Evolutionary conservation across 495 filamentous ascomycete genomes (phyloP).

Genomic region (Talaromyces proteolyticus): DNA sequence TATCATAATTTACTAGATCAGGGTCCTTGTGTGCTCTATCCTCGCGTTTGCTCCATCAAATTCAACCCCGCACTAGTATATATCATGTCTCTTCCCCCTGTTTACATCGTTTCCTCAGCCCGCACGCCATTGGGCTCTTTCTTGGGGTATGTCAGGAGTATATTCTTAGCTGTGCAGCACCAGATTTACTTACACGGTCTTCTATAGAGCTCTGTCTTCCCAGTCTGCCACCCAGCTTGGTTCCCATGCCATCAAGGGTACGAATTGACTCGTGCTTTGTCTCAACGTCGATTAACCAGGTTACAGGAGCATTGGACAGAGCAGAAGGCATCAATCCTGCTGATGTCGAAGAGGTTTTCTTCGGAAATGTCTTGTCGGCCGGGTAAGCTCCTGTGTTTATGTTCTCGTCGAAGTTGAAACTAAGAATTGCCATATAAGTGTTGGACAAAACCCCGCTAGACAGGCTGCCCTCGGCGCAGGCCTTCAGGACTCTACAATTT

Average conservation of each 20-base stretch:
- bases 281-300: too few species aligned
- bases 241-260: conserved; percentile 89
- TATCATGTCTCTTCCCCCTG: conserved; percentile 63
- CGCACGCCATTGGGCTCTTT: conserved; percentile 92
- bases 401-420: conserved; percentile 1
- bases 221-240: conserved; percentile 82
- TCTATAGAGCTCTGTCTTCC: conserved; percentile 71
- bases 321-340: conserved; percentile 78
- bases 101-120: conserved; percentile 91
- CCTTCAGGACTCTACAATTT: conserved; percentile 68
- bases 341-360: conserved; percentile 92
- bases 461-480: conserved; percentile 89
- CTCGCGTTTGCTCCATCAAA: conserved; percentile 9
- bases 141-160: conserved; percentile 60
- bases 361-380: conserved; percentile 95
- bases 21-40: conserved; percentile 25
- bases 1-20: too few species aligned
- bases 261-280: too few species aligned
- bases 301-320: conserved; percentile 64
- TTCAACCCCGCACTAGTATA: conserved; percentile 3
- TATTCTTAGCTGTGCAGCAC: neutral
- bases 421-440: conserved; percentile 41
- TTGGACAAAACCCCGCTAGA: conserved; percentile 93
- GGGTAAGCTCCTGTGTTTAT: conserved; percentile 51
- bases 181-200: conserved; percentile 13